A percentile compares a stretch with the other conserved stretches of the same genome.
phyloP scores from a whole-genome alignment of 108 stramenopile species.

The Cylindrotheca closterium region DNA sequence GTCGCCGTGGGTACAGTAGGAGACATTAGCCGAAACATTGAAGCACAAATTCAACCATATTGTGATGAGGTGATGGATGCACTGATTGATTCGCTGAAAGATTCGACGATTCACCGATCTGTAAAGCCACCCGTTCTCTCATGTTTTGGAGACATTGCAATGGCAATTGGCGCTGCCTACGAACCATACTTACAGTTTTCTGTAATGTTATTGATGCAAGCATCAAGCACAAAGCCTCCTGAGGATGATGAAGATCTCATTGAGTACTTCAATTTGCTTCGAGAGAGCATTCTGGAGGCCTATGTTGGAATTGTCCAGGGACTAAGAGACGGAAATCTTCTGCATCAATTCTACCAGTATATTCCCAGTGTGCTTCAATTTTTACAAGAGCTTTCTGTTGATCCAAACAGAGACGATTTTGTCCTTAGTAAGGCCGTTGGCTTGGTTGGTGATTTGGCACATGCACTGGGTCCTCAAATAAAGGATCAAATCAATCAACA shows the following conservation, averaged over 20 bases:
- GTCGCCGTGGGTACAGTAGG: constrained; percentile 92
- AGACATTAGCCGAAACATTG: constrained; percentile 90
- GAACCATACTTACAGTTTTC: constrained; percentile 90
- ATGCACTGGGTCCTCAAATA: constrained; percentile 52
- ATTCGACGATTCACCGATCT: constrained; percentile 74
- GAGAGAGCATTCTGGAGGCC: constrained; percentile 92
- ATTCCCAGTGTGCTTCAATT: constrained; percentile 64
- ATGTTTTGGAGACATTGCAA: constrained; percentile 95
- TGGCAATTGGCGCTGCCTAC: constrained; percentile 88
- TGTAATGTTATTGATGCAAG: constrained; percentile 90
- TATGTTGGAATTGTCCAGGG: constrained; percentile 96
- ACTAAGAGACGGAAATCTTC: constrained; percentile 68
- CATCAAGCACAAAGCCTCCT: constrained; percentile 73
- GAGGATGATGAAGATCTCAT: constrained; percentile 96
- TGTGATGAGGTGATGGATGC: constrained; percentile 91
- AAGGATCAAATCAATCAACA: constrained; percentile 59
- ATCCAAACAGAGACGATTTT: constrained; percentile 67
- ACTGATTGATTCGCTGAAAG: constrained; percentile 84
- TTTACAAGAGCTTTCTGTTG: constrained; percentile 58
- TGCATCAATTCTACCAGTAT: constrained; percentile 57
- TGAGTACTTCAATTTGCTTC: constrained; percentile 89
- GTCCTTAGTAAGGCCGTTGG: constrained; percentile 82
- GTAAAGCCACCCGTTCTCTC: constrained; percentile 95
- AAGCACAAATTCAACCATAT: constrained; percentile 78
- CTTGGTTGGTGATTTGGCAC: constrained; percentile 80